phyloP scores from a whole-genome alignment of 768 basidiomycete genomes.

The Boletus sp. region DNA sequence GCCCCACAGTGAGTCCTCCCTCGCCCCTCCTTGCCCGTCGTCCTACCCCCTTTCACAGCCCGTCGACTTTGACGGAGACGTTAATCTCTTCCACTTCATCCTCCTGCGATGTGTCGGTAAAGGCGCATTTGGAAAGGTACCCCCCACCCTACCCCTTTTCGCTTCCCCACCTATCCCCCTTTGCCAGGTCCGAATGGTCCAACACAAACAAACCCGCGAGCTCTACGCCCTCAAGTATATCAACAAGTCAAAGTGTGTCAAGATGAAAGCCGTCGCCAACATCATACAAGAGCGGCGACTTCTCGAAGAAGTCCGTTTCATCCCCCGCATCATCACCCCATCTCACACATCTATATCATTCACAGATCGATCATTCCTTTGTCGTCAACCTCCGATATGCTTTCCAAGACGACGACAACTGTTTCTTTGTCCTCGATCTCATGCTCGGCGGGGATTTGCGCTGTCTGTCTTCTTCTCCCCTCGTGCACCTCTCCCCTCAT shows the following conservation, averaged over 20 bases:
- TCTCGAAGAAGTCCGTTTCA: conserved; percentile 78
- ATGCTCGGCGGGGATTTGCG: conserved; percentile 96
- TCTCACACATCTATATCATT: not conserved
- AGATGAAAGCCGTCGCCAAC: conserved; percentile 97
- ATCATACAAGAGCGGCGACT: conserved; percentile 94
- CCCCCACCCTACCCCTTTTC: not conserved
- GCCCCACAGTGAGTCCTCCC: conserved; percentile 57
- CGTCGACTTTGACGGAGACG: conserved; percentile 92
- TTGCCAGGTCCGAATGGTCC: conserved; percentile 91
- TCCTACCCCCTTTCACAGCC: conserved; percentile 47
- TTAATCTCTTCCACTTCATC: conserved; percentile 95
- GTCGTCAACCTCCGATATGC: conserved; percentile 95
- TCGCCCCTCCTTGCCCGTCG: not conserved
- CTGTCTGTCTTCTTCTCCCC: conserved; percentile 49
- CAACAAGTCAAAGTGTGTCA: conserved; percentile 96
- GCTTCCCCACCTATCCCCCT: conserved; percentile 9
- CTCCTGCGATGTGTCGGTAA: conserved; percentile 96
- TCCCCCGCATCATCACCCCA: not conserved
- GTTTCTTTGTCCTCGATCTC: conserved; percentile 96
- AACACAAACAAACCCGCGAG: conserved; percentile 97
- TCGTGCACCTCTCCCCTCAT: not conserved
- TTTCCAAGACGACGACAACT: conserved; percentile 97
- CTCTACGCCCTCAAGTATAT: conserved; percentile 99
- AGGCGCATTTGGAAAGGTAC: conserved; percentile 96
- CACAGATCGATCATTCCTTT: conserved; percentile 92